These are phyloP conservation scores for Hyparrhenia diplandra DNA, from an alignment of 176 grass and related monocot genomes.

Conservation along the genomic window DNA sequence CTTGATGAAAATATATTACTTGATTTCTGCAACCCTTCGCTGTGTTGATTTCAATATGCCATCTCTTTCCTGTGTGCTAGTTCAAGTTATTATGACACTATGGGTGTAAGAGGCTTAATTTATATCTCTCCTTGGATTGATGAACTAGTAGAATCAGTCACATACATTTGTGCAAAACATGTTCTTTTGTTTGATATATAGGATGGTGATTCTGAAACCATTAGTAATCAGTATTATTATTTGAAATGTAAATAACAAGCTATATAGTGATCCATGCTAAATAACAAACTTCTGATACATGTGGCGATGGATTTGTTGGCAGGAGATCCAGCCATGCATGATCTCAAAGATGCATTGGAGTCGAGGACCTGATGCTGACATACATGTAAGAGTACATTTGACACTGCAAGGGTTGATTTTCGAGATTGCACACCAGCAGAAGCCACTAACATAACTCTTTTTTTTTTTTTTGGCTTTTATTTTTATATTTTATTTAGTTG, in stretches of 20 bases:
- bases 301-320: too few species aligned
- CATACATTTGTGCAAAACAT: not conserved
- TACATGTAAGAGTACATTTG: not conserved
- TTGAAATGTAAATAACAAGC: not conserved
- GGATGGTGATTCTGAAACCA: not conserved
- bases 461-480: not conserved
- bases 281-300: too few species aligned
- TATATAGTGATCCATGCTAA: too few species aligned
- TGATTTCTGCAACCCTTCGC: not conserved
- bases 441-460: not conserved
- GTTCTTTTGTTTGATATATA: not conserved
- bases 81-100: not conserved
- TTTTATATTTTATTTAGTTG: too few species aligned
- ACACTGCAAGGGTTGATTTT: not conserved
- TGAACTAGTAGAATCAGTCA: not conserved
- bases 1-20: not conserved
- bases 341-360: too few species aligned
- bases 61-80: too few species aligned
- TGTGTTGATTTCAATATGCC: not conserved
- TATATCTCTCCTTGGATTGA: not conserved
- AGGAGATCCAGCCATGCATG: not conserved
- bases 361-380: not conserved
- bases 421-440: not conserved
- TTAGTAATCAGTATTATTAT: not conserved
- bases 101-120: not conserved